Base-by-base conservation (phyloP, 2,329 filamentous ascomycete species). In the Blumeriella jaapii region DNA sequence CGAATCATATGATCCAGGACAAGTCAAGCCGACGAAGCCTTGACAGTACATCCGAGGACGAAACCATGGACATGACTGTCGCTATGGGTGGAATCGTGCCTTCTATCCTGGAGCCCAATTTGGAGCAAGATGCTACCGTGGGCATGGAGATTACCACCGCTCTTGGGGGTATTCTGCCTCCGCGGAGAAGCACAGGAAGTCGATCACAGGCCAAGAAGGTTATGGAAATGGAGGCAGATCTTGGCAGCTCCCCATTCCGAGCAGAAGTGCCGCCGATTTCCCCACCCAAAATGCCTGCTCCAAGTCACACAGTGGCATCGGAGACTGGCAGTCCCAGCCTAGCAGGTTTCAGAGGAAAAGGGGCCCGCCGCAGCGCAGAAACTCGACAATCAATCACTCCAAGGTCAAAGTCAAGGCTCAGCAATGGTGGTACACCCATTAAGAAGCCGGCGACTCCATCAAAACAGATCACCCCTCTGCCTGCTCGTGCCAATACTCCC, bases 101-200 rank as follows among this genome's bases (percentile, higher is more conserved):
- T 18, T 44, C 47, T 67, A 47, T 39, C 45, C 49, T 46, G 50
- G 48, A 54, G 31, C 11, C 24, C 9, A 26, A 55, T 39, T 49
- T 59, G 18, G 57, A 65, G 38, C 61, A 64, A 4, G 65, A 65
- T 38, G 64, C 53, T 34, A 53, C 50, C 4, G 35, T 48, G 61
- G 68, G 23, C 2, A 78, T 81, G 75, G 77, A 84, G 32, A 76
- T 82, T 59, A 78, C 74, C 2, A 56, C 64, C 17, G 69, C 62
- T 0, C 49, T 75, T 17, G 72, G 72, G 9, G 63, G 62, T n/a
- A 75, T 78, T 27, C 45, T 77, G 14, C 50, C 56, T 2, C 43
- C 56, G 43, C 59, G 56, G 29, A 40, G 50, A 14, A 55, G 44
- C 51, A 56, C 14, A 51, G 60, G 60, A 31, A 57, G 60, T 22